These are phyloP conservation scores for Wickerhamomyces strasburgensis DNA, from an alignment of 805 yeast species.

Conservation along the genomic window DNA sequence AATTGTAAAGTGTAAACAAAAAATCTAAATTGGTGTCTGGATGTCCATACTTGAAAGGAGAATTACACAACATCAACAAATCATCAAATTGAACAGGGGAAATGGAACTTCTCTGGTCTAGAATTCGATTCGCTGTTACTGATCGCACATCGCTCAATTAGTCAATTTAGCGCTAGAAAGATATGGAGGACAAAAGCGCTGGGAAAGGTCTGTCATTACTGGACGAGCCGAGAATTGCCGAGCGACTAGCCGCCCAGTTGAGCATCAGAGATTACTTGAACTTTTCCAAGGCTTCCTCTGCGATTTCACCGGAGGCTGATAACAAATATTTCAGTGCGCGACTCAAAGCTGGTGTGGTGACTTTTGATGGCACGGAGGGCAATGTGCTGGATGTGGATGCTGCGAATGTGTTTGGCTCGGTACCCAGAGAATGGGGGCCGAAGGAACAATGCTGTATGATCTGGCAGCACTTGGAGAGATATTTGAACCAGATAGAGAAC, in stretches of 20 bases:
- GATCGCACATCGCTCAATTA: no score
- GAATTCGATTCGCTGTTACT: no score
- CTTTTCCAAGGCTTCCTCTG: conserved; percentile 11
- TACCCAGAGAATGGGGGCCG: no score
- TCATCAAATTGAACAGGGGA: not conserved
- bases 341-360: no score
- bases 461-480: conserved; percentile 9
- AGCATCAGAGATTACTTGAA: conserved; percentile 18
- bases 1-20: not conserved
- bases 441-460: no score
- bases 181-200: no score
- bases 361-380: conserved; percentile 14
- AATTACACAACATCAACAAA: conserved; percentile 1
- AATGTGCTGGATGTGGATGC: conserved; percentile 16
- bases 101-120: conserved; percentile 2
- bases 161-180: no score
- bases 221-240: conserved; percentile 9
- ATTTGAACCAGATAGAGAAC: conserved; percentile 8
- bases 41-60: not conserved
- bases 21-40: not conserved
- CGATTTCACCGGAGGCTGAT: no score
- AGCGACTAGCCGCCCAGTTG: conserved; percentile 11
- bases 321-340: no score
- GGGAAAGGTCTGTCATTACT: no score
- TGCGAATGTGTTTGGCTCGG: conserved; percentile 11